A percentile compares a stretch with the other conserved stretches of the same genome.
These are phyloP conservation scores for Paracoccidioides brasiliensis DNA, from an alignment of 2,329 filamentous ascomycete species.

Conservation along the genomic window DNA sequence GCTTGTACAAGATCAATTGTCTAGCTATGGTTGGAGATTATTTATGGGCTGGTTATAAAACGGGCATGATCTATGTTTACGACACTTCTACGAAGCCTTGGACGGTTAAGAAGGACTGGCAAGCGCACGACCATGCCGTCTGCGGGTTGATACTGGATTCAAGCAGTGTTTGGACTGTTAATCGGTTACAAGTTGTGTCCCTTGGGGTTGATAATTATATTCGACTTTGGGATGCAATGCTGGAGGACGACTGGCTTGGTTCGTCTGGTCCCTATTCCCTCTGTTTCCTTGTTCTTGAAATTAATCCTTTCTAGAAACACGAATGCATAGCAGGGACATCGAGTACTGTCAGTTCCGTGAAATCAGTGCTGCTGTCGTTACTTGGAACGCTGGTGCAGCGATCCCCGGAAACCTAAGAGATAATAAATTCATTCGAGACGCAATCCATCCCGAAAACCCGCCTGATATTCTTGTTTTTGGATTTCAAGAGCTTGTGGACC, in stretches of 20 bases:
- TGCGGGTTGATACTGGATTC: slow-evolving; percentile 64
- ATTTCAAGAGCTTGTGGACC: slow-evolving; percentile 95
- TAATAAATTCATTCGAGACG: slow-evolving; percentile 63
- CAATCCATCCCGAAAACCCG: slow-evolving; percentile 61
- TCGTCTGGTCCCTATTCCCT: slow-evolving; percentile 14
- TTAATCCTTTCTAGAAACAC: slow-evolving; percentile 42
- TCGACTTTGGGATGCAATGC: slow-evolving; percentile 78
- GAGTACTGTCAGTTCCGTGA: slow-evolving; percentile 80
- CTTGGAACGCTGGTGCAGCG: slow-evolving; percentile 94
- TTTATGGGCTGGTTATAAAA: slow-evolving; percentile 91
- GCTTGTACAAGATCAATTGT: slow-evolving; percentile 88
- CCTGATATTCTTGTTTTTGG: slow-evolving; percentile 91
- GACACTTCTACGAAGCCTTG: slow-evolving; percentile 73
- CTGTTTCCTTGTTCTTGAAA: not conserved
- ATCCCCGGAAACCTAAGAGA: slow-evolving; percentile 78
- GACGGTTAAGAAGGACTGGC: slow-evolving; percentile 89
- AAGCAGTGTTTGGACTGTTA: slow-evolving; percentile 72
- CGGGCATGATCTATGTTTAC: slow-evolving; percentile 85
- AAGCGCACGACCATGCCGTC: slow-evolving; percentile 73
- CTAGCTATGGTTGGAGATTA: slow-evolving; percentile 67
- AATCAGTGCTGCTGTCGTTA: slow-evolving; percentile 67
- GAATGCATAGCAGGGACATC: slow-evolving; percentile 72
- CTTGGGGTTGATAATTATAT: slow-evolving; percentile 78
- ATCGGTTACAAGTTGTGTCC: slow-evolving; percentile 71
- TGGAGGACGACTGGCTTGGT: slow-evolving; percentile 88